Percentiles rank a stretch among this genome's conserved stretches.
phyloP scores from a whole-genome alignment of 345 rosid species.

The Populus euphratica region DNA sequence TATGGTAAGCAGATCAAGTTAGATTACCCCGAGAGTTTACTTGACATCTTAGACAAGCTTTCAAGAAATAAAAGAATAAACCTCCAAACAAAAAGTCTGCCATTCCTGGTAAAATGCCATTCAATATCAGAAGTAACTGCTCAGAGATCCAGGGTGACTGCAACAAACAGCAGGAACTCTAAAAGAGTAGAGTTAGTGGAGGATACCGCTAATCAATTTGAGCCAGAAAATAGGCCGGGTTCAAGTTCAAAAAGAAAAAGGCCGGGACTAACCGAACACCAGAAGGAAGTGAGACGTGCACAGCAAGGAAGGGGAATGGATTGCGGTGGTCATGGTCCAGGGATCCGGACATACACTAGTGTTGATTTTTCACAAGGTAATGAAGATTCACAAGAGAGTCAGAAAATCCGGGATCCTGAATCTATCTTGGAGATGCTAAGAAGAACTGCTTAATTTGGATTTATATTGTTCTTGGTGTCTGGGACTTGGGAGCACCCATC shows the following conservation, averaged over 20 bases:
- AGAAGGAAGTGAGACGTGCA: conserved; percentile 50
- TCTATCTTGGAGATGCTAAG: conserved; percentile 31
- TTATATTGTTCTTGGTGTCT: neutral
- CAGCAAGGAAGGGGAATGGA: conserved; percentile 50
- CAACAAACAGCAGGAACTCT: conserved; percentile 35
- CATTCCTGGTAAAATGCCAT: conserved; percentile 19
- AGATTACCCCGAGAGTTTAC: conserved; percentile 45
- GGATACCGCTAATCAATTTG: neutral
- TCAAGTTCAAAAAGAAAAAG: conserved; percentile 30
- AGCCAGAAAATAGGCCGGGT: conserved; percentile 4
- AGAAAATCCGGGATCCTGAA: conserved; percentile 27
- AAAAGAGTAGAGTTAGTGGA: conserved; percentile 38
- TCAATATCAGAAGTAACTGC: conserved; percentile 2
- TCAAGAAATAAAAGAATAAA: conserved; percentile 43
- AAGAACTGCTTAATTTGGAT: conserved; percentile 9
- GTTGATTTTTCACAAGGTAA: conserved; percentile 52
- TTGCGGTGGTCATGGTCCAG: conserved; percentile 46
- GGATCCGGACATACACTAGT: conserved; percentile 42
- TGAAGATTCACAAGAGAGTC: conserved; percentile 43
- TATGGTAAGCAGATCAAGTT: conserved; percentile 37
- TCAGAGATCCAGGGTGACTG: conserved; percentile 29
- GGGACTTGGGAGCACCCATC: neutral
- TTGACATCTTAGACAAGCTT: conserved; percentile 44
- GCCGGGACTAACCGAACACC: conserved; percentile 48
- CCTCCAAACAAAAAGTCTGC: conserved; percentile 31